Evolutionary conservation across 164 flowering plant species (phyloP), one percentile per base, ranked within the genome.

Genomic region (Dillenia turbinata): DNA sequence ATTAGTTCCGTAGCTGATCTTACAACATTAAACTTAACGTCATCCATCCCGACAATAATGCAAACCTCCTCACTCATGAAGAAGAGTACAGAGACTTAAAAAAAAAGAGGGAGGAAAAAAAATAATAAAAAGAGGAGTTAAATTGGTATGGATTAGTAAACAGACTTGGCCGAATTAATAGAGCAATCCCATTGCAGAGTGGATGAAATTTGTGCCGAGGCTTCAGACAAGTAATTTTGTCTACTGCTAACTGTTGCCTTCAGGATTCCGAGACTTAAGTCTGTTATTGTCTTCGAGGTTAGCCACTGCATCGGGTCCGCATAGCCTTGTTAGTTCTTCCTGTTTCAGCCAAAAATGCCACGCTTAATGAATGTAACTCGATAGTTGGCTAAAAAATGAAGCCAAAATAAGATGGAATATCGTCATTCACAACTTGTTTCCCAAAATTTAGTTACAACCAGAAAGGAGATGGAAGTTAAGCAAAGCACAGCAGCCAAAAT

Each of bases 281-380:
- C 58, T 60, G 12, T 57, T 26, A 40, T 60, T 70, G 54, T 56
- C 62, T 68, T 80, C 84, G 9, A 81, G 68, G 66, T 69, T 71
- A 44, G 85, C 72, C n/a, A 83, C 66, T 13, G 69, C 81, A 3
- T 83, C 90, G 19, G 90, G 75, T 64, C 91, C 92, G 56, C 69
- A 78, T 14, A 79, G 0, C 51, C 69, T 75, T 4, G 72, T 75
- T 58, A 90, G 68, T 56, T 88, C 88, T 47, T 84, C 96, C 94
- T 92, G 94, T 75, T 56, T 44, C 60, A 73, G 22, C 63, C 69
- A 19, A 62, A 48, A 12, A 19, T 0, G 17, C 13, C 26, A 52
- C 8, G 43, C 6, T 9, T 49, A 44, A 19, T 5, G 2, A 19
- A 17, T 12, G 11, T 16, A 57, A 48, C 13, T 12, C 8, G 11